phyloP scores from a whole-genome alignment of 257 asterid genomes.

The Avicennia marina region DNA sequence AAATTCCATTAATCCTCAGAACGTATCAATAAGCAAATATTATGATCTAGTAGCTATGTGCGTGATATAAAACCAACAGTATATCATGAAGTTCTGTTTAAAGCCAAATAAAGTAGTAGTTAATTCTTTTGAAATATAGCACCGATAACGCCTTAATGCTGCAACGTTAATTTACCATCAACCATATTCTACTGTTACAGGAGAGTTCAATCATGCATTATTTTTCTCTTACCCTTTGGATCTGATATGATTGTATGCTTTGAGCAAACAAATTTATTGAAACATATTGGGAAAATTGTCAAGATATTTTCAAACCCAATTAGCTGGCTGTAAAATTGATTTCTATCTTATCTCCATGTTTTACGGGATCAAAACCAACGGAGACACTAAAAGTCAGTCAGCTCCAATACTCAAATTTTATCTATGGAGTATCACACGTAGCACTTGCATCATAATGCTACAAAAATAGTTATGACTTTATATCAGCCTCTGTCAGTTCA shows the following conservation, averaged over 20 bases:
- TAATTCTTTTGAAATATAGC: too few species aligned
- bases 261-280: too few species aligned
- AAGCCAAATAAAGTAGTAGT: not conserved
- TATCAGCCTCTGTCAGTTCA: not conserved
- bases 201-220: too few species aligned
- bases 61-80: too few species aligned
- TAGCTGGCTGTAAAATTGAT: not conserved
- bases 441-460: not conserved
- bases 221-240: too few species aligned
- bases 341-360: constrained; percentile 8
- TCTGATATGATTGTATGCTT: too few species aligned
- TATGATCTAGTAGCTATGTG: not conserved
- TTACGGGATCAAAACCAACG: constrained; percentile 12
- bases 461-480: not conserved
- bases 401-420: constrained; percentile 14
- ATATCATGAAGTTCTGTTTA: not conserved
- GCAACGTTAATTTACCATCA: too few species aligned
- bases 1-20: not conserved
- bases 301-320: too few species aligned
- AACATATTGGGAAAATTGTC: too few species aligned
- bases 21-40: not conserved
- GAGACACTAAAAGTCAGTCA: constrained; percentile 9
- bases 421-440: constrained; percentile 14
- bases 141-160: too few species aligned
- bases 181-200: too few species aligned